Conservation (phyloP, 1,284 basidiomycete genomes). For the Rhizoctonia solani region DNA sequence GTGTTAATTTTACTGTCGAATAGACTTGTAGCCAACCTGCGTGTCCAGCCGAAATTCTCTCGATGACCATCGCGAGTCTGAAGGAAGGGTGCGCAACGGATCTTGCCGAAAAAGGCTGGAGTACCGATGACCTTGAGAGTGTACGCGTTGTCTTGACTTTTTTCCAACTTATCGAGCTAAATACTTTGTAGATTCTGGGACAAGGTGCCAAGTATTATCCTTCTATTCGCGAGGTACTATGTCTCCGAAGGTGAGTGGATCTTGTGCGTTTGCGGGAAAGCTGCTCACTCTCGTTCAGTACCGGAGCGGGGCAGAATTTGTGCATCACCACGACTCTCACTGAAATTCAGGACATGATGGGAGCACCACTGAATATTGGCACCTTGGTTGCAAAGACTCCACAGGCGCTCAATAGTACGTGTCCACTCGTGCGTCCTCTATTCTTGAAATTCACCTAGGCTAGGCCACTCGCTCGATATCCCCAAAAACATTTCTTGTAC, state of each 20-base stretch:
- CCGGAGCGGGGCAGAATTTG: neutral
- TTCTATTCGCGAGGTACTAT: neutral
- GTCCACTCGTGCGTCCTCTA: neutral
- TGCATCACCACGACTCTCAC: slow-evolving; percentile 1
- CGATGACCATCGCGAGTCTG: neutral
- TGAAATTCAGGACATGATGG: neutral
- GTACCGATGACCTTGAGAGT: neutral
- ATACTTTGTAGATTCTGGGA: neutral
- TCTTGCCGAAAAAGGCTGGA: slow-evolving; percentile 5
- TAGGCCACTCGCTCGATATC: slow-evolving; percentile 2
- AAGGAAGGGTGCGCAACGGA: neutral
- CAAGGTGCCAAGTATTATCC: neutral
- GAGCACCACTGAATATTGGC: slow-evolving; percentile 9
- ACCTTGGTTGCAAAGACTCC: neutral
- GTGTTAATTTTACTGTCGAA: neutral
- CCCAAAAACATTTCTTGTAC: slow-evolving; percentile 25
- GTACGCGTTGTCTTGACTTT: neutral
- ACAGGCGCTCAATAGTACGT: neutral
- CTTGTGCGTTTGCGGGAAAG: neutral
- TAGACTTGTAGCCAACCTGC: slow-evolving; percentile 19
- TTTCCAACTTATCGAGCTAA: neutral
- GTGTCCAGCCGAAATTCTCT: neutral
- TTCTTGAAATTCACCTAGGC: neutral
- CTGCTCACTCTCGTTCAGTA: neutral
- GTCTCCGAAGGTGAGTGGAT: slow-evolving; percentile 22